Evolutionary conservation across 768 basidiomycete species (phyloP).

Genomic region (Naematelia aurantialba): DNA sequence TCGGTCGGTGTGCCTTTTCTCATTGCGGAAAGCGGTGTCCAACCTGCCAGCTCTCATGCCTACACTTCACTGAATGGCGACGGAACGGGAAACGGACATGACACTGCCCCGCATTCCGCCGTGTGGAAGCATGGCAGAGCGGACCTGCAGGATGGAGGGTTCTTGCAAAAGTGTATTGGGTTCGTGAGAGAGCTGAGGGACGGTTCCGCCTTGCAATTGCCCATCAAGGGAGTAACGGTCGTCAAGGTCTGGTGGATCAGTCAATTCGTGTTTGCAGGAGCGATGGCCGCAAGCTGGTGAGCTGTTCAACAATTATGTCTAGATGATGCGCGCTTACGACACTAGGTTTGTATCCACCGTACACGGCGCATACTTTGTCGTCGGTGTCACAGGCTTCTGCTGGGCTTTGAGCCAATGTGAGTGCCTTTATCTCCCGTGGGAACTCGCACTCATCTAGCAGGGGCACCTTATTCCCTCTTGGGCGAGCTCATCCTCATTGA

Average conservation of each 20-base stretch:
- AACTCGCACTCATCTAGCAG: constrained; percentile 12
- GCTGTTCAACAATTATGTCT: constrained; percentile 44
- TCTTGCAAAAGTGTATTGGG: background rate
- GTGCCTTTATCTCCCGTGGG: constrained; percentile 1
- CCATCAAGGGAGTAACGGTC: constrained; percentile 48
- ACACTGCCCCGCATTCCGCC: background rate
- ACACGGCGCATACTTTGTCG: constrained; percentile 66
- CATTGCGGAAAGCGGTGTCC: constrained; percentile 42
- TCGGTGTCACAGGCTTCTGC: constrained; percentile 78
- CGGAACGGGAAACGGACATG: background rate
- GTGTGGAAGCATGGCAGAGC: background rate
- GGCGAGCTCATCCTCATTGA: constrained; percentile 77
- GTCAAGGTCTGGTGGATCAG: constrained; percentile 67
- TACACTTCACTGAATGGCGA: constrained; percentile 18
- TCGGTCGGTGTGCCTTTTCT: constrained; percentile 72
- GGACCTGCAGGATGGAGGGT: background rate
- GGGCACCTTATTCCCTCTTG: constrained; percentile 85
- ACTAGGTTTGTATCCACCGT: constrained; percentile 69
- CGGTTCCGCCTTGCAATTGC: constrained; percentile 28
- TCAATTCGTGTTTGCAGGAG: constrained; percentile 67
- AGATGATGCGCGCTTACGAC: background rate
- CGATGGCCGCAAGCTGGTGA: constrained; percentile 81
- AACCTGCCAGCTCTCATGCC: constrained; percentile 5
- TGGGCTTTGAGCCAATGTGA: constrained; percentile 83
- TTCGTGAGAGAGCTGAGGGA: constrained; percentile 6